A percentile compares a stretch with the other conserved stretches of the same genome.
Conservation (phyloP, 2,329 filamentous ascomycete genomes). For the Periconia digitata region DNA sequence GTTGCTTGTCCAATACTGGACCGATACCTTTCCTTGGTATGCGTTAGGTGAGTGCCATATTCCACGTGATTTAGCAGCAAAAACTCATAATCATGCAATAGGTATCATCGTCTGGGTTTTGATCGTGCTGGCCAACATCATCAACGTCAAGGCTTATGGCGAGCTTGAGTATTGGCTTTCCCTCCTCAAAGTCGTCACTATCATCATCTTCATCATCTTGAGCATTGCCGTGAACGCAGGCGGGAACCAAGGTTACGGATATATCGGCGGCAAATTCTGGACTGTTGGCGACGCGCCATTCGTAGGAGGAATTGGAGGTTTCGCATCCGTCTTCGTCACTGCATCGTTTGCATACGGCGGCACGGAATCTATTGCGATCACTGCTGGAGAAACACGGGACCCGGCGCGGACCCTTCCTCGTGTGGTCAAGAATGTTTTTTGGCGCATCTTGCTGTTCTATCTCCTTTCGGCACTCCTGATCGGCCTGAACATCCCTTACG, state of each 20-base stretch:
- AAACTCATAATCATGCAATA: too few species aligned
- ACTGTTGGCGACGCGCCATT: conserved; percentile 59
- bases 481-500: conserved; percentile 46
- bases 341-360: conserved; percentile 74
- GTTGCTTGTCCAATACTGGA: conserved; percentile 40
- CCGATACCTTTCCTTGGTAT: conserved; percentile 35
- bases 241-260: conserved; percentile 25
- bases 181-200: conserved; percentile 37
- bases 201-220: conserved; percentile 38
- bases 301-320: conserved; percentile 40
- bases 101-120: conserved; percentile 35
- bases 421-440: conserved; percentile 88
- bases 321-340: conserved; percentile 74
- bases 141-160: conserved; percentile 40
- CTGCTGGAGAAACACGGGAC: conserved; percentile 77
- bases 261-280: conserved; percentile 67
- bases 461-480: conserved; percentile 46
- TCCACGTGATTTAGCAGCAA: too few species aligned
- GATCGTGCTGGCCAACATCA: conserved; percentile 39
- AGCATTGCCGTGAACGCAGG: conserved; percentile 33
- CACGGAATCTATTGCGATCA: conserved; percentile 74
- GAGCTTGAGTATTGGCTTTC: conserved; percentile 41
- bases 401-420: conserved; percentile 79
- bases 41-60: too few species aligned
- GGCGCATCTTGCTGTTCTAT: conserved; percentile 49